A percentile compares a stretch with the other conserved stretches of the same genome.
Evolutionary conservation across 805 yeast genomes (phyloP).

Genomic region (Monosporozyma aerobia): DNA sequence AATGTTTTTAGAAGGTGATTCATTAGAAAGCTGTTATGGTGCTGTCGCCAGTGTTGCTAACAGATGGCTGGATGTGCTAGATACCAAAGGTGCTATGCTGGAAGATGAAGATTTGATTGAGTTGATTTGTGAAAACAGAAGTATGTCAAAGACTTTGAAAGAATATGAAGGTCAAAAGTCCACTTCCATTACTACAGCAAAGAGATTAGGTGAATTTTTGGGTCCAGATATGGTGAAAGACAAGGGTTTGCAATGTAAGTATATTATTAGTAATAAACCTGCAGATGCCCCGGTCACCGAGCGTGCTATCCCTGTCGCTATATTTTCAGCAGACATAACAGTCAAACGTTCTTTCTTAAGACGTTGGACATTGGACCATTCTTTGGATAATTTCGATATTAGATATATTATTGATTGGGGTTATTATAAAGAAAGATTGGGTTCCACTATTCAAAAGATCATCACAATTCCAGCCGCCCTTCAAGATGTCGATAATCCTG

Average conservation of each 20-base stretch:
- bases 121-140: constrained; percentile 89
- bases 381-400: constrained; percentile 75
- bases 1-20: constrained; percentile 75
- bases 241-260: constrained; percentile 91
- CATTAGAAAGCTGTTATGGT: constrained; percentile 70
- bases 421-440: constrained; percentile 82
- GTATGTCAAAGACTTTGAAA: constrained; percentile 84
- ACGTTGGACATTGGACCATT: constrained; percentile 78
- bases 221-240: constrained; percentile 96
- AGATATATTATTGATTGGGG: constrained; percentile 87
- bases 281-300: constrained; percentile 85
- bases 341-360: constrained; percentile 67
- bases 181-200: constrained; percentile 92
- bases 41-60: constrained; percentile 91
- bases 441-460: constrained; percentile 88
- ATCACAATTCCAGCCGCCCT: constrained; percentile 96
- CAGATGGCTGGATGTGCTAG: constrained; percentile 91
- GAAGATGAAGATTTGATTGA: constrained; percentile 93
- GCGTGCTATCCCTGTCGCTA: constrained; percentile 93
- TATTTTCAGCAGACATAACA: constrained; percentile 71
- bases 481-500: constrained; percentile 82
- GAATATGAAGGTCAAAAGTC: constrained; percentile 90
- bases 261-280: constrained; percentile 80
- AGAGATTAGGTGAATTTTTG: constrained; percentile 82
- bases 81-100: constrained; percentile 72